Evolutionary conservation across 2,329 filamentous ascomycete species (phyloP).

Genomic region (Trichoderma breve): DNA sequence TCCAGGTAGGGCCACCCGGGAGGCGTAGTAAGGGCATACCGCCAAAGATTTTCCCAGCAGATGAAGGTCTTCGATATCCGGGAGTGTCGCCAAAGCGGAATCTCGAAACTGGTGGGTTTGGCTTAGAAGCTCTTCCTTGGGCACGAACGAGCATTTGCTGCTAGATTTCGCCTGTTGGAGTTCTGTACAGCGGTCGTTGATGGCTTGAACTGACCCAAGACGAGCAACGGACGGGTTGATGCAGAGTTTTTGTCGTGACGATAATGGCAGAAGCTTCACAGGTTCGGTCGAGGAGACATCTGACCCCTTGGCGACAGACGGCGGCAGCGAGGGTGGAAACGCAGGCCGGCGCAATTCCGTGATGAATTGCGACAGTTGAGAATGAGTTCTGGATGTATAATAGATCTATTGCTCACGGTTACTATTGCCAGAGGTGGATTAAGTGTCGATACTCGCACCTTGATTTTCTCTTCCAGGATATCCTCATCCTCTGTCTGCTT

Average conservation of each 20-base stretch:
- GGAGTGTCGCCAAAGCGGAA: conserved; percentile 75
- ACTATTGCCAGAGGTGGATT: conserved; percentile 26
- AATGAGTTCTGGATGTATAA: conserved; percentile 91
- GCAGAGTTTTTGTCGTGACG: conserved; percentile 82
- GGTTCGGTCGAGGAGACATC: conserved; percentile 32
- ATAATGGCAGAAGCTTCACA: conserved; percentile 78
- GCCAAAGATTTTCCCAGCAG: conserved; percentile 72
- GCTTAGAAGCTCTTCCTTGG: conserved; percentile 70
- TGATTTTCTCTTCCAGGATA: conserved; percentile 63
- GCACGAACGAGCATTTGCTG: conserved; percentile 72
- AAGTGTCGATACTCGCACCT: conserved; percentile 44
- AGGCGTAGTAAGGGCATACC: conserved; percentile 96
- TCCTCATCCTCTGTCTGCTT: conserved; percentile 41
- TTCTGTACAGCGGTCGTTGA: conserved; percentile 91
- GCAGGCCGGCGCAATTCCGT: conserved; percentile 75
- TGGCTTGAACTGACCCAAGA: conserved; percentile 70
- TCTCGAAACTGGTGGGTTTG: conserved; percentile 81
- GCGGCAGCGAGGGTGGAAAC: conserved; percentile 69
- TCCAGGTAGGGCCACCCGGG: conserved; percentile 74
- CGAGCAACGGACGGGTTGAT: conserved; percentile 81
- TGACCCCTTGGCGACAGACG: conserved; percentile 33
- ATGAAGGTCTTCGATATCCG: conserved; percentile 90
- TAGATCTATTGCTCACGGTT: conserved; percentile 59
- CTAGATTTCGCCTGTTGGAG: conserved; percentile 67
- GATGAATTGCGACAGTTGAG: conserved; percentile 85